Base-by-base conservation (phyloP, 306 rosid genomes). In the Trifolium subterraneum region DNA sequence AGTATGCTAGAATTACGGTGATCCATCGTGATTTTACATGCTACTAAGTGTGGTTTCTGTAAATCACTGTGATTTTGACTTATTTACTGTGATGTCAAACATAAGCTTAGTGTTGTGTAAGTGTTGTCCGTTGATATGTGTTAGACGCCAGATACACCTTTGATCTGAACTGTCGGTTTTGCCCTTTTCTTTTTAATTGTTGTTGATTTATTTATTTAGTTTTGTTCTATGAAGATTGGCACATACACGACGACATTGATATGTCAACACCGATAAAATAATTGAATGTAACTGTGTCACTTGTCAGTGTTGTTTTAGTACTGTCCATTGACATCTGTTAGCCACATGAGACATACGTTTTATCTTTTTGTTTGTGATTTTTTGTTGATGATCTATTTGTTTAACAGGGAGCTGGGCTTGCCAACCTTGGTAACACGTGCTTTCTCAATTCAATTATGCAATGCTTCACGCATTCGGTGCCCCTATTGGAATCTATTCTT, bases 401-500 rank as follows among this genome's bases (percentile, higher is more conserved):
- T 80, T 80, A 0, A 45, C 83, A 93, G 98, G 97, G 98, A 20
- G 90, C 97, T 2, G 98, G 98, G 41, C 89, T 93, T 63, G 13
- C 39, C 19, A 93, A 93, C 80, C 86, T 93, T 12, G 97, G 98
- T 0, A 93, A 91, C 74, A 89, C 98, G 1, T 93, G 98, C 73
- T 93, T 89, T 84, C 70, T 93, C 3, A 93, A 93, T 68, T 85
- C 97, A 2, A 86, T 93, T 64, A 56, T 88, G 73, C 98, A 93
- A 82, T 93, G 98, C 80, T 79, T 93, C 18, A 91, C 98, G n/a
- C 97, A 93, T 70, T 87, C 96, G 0, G 97, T 87, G 79, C 92
- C 90, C 1, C 81, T 93, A 2, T 86, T 93, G 25, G 71, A 73
- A 81, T 90, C 86, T 80, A 86, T 93, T 71, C 89, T 79, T 47